phyloP scores from a whole-genome alignment of 164 flowering plant species.

The Kalanchoe fedtschenkoi region DNA sequence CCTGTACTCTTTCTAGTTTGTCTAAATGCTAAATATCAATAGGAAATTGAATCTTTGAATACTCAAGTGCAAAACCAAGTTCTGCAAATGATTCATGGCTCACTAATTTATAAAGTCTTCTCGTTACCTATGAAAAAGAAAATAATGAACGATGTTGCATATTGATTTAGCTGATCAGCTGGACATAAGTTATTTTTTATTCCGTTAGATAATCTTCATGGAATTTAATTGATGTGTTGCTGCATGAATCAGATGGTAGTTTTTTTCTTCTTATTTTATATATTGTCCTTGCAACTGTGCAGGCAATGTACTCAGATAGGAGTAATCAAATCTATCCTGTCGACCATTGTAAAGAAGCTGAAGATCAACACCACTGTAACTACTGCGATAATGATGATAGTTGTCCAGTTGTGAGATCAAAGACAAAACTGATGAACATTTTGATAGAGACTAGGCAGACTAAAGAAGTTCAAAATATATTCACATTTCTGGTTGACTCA shows the following conservation, averaged over 20 bases:
- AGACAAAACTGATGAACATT: slow-evolving; percentile 74
- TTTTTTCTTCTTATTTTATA: too few relatives aligned
- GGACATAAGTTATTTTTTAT: not conserved
- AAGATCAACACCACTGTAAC: slow-evolving; percentile 31
- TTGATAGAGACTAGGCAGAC: slow-evolving; percentile 55
- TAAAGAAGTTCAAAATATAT: slow-evolving; percentile 46
- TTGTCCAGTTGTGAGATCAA: slow-evolving; percentile 64
- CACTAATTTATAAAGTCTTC: too few relatives aligned
- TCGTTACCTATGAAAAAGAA: too few relatives aligned
- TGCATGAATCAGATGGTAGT: too few relatives aligned
- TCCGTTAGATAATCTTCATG: not conserved
- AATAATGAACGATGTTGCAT: too few relatives aligned
- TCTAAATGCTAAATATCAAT: not conserved
- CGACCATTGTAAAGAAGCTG: slow-evolving; percentile 17
- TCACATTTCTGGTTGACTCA: slow-evolving; percentile 43
- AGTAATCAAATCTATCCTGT: slow-evolving; percentile 13
- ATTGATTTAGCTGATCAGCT: too few relatives aligned
- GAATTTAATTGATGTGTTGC: too few relatives aligned
- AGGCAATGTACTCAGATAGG: slow-evolving; percentile 25
- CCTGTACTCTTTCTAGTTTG: not conserved
- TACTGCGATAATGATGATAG: slow-evolving; percentile 37
- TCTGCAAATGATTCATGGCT: too few relatives aligned
- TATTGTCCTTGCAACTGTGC: slow-evolving; percentile 7
- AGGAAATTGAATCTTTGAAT: too few relatives aligned
- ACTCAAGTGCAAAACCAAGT: too few relatives aligned